Conservation (phyloP, 805 yeast genomes). For the Clavispora fructus region DNA sequence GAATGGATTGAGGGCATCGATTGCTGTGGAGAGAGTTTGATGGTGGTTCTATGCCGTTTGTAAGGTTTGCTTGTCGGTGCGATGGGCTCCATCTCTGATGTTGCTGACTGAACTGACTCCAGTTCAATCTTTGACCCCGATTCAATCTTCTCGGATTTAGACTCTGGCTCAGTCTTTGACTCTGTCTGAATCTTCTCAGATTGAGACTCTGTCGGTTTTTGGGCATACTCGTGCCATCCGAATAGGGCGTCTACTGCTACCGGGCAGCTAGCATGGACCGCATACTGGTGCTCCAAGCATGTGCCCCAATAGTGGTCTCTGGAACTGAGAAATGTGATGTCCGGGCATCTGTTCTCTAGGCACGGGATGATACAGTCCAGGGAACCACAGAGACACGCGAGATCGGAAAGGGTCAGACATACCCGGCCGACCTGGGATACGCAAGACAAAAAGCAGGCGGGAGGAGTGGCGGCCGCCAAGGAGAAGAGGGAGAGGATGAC, state of each 20-base stretch:
- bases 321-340: slow-evolving; percentile 36
- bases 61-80: no score
- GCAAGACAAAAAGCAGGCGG: slow-evolving; percentile 47
- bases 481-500: neutral
- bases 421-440: slow-evolving; percentile 29
- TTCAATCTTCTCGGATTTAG: no score
- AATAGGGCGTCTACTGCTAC: neutral
- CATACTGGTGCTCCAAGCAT: slow-evolving; percentile 32
- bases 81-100: no score
- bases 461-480: slow-evolving; percentile 36
- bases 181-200: no score
- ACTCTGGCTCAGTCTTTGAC: no score
- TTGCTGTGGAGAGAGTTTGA: no score
- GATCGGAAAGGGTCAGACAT: slow-evolving; percentile 32
- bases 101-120: no score
- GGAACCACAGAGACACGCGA: slow-evolving; percentile 36
- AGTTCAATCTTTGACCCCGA: no score
- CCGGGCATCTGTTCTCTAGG: slow-evolving; percentile 42
- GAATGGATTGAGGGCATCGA: no score
- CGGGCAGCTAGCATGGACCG: neutral
- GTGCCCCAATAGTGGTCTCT: slow-evolving; percentile 48
- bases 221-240: neutral
- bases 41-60: no score
- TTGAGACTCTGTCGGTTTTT: neutral
- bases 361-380: slow-evolving; percentile 39